These are phyloP conservation scores for Parathielavia appendiculata DNA, from an alignment of 495 filamentous ascomycete species.

Conservation along the genomic window DNA sequence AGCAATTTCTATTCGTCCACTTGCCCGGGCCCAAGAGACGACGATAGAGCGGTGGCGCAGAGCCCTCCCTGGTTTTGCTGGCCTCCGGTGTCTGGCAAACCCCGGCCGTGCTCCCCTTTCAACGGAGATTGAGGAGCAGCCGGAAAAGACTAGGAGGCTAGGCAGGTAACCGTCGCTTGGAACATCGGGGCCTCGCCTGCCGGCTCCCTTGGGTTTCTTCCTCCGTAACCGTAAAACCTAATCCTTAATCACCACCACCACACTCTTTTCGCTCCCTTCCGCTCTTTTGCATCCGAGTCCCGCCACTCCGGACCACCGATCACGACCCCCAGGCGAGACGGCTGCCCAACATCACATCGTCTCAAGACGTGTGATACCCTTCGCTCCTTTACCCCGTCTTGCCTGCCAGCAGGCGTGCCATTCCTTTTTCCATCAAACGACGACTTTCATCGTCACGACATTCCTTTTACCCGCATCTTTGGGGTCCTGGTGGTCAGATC, in stretches of 20 bases:
- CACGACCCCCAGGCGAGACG: constrained; percentile 22
- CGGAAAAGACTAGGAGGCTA: constrained; percentile 12
- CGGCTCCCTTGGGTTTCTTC: constrained; percentile 2
- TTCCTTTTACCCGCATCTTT: constrained; percentile 19
- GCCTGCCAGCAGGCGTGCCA: constrained; percentile 46
- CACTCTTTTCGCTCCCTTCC: constrained; percentile 15
- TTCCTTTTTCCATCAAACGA: constrained; percentile 35
- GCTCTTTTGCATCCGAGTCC: constrained; percentile 15
- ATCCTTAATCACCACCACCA: constrained; percentile 20
- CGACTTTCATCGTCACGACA: constrained; percentile 26
- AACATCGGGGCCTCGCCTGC: constrained; percentile 13
- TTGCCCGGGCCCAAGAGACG: constrained; percentile 1
- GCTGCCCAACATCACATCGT: constrained; percentile 28
- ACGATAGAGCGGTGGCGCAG: not conserved
- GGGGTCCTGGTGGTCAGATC: constrained; percentile 13
- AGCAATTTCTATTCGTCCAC: constrained; percentile 36
- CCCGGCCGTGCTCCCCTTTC: constrained; percentile 12
- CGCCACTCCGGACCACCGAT: constrained; percentile 11
- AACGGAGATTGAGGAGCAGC: constrained; percentile 31
- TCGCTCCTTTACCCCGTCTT: constrained; percentile 34
- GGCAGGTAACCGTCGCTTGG: constrained; percentile 4
- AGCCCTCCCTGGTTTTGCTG: constrained; percentile 12
- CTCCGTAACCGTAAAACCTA: constrained; percentile 20
- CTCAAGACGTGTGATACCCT: constrained; percentile 34
- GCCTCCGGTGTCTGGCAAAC: constrained; percentile 20